These are phyloP conservation scores for Cyberlindnera sargentensis DNA, from an alignment of 805 yeast genomes.

Conservation along the genomic window DNA sequence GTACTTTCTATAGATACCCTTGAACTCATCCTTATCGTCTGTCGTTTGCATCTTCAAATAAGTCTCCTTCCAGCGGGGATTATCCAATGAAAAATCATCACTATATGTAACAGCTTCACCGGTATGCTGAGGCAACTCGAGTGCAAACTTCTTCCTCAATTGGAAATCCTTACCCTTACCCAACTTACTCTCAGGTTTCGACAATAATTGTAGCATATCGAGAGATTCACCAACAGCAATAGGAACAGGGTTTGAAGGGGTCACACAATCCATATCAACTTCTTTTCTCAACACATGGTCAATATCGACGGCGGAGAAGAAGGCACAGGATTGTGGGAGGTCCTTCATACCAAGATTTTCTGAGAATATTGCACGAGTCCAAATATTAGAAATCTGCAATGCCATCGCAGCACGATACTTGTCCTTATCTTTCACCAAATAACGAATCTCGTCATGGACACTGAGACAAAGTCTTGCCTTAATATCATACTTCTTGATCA, in stretches of 20 bases:
- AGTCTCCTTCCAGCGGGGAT: slow-evolving; percentile 11
- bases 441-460: slow-evolving; percentile 93
- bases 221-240: slow-evolving; percentile 77
- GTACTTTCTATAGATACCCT: slow-evolving; percentile 2
- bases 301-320: slow-evolving; percentile 88
- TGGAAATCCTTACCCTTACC: slow-evolving; percentile 6
- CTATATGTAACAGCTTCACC: neutral
- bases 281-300: slow-evolving; percentile 88
- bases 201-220: slow-evolving; percentile 48
- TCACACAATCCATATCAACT: slow-evolving; percentile 83
- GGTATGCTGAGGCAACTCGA: neutral
- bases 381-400: slow-evolving; percentile 80
- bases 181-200: slow-evolving; percentile 26
- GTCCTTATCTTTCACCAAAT: slow-evolving; percentile 66
- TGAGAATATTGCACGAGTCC: slow-evolving; percentile 96
- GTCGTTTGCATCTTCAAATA: slow-evolving; percentile 13
- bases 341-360: slow-evolving; percentile 86
- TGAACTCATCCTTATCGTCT: slow-evolving; percentile 4
- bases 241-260: slow-evolving; percentile 73
- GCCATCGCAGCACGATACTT: slow-evolving; percentile 73
- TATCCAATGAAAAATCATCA: slow-evolving; percentile 4
- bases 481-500: slow-evolving; percentile 54
- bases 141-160: slow-evolving; percentile 4
- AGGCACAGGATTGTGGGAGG: slow-evolving; percentile 92
- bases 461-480: slow-evolving; percentile 78